Conservation (phyloP, 805 yeast species). For the Candida sanyiensis region DNA sequence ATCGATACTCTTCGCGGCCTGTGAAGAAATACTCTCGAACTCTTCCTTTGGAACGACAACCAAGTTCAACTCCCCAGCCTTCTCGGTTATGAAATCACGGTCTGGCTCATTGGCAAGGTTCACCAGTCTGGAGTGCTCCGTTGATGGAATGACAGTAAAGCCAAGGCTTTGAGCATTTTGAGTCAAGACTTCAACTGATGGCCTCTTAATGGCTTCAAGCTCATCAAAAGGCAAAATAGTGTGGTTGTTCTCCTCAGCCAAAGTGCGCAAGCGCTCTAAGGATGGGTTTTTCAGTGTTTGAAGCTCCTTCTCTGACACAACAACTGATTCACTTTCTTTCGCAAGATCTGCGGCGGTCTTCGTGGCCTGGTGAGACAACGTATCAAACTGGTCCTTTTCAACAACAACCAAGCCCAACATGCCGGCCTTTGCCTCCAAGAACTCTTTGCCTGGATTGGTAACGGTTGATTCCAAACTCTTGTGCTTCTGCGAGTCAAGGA, state of each 20-base stretch:
- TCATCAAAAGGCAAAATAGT: constrained; percentile 9
- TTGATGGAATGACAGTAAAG: constrained; percentile 6
- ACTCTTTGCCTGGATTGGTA: constrained; percentile 13
- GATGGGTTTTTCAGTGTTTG: constrained; percentile 13
- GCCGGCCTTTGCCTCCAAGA: constrained; percentile 13
- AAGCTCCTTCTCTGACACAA: constrained; percentile 13
- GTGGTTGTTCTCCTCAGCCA: constrained; percentile 8
- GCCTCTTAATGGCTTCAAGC: constrained; percentile 9
- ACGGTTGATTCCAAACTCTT: constrained; percentile 1
- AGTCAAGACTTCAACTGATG: constrained; percentile 19
- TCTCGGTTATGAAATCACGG: constrained; percentile 13
- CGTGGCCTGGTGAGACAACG: constrained; percentile 11
- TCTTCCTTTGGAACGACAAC: constrained; percentile 12
- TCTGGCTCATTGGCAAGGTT: constrained; percentile 1
- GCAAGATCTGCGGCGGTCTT: constrained; percentile 25
- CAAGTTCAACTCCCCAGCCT: constrained; percentile 16
- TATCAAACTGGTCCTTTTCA: constrained; percentile 11
- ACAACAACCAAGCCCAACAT: constrained; percentile 12
- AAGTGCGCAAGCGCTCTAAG: constrained; percentile 9
- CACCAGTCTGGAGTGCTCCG: constrained; percentile 8
- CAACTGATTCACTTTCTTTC: constrained; percentile 22
- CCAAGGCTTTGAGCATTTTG: constrained; percentile 22
- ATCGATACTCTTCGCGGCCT: constrained; percentile 5
- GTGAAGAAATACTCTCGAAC: not conserved
- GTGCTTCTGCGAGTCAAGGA: constrained; percentile 3